Conservation (phyloP, 441 rosid species). For the Populus hybrid region DNA sequence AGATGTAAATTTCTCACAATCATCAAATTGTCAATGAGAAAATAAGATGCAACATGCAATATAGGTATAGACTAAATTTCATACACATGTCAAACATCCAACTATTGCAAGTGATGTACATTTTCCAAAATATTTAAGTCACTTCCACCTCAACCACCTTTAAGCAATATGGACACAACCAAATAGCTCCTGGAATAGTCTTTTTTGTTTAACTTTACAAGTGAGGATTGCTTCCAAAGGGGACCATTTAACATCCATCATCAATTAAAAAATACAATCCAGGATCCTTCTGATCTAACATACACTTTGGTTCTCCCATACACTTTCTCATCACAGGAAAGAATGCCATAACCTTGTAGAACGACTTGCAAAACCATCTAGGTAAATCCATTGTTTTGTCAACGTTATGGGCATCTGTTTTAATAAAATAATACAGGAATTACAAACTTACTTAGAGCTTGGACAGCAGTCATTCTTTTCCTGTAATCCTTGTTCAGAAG, state of each 20-base stretch:
- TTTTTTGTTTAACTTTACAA: background rate
- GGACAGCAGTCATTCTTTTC: slow-evolving; percentile 91
- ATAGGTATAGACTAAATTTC: background rate
- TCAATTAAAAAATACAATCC: too few species aligned
- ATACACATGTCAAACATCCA: background rate
- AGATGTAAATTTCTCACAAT: background rate
- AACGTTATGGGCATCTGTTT: background rate
- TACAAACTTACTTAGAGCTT: slow-evolving; percentile 79
- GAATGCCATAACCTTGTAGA: background rate
- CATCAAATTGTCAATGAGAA: slow-evolving; percentile 1
- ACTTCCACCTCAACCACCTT: background rate
- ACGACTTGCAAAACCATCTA: background rate
- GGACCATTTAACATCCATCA: background rate
- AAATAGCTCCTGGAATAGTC: background rate
- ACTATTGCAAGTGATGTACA: background rate
- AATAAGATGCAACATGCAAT: background rate
- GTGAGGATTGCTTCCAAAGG: background rate
- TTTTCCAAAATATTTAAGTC: background rate
- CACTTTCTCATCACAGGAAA: background rate
- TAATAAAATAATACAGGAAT: slow-evolving; percentile 1
- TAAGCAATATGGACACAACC: background rate
- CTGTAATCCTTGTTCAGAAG: slow-evolving; percentile 89
- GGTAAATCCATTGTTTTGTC: background rate
- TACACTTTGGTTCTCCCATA: background rate
- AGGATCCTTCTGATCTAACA: background rate